Evolutionary conservation across 2,329 filamentous ascomycete genomes (phyloP).

Genomic region (Alternaria gansuensis): DNA sequence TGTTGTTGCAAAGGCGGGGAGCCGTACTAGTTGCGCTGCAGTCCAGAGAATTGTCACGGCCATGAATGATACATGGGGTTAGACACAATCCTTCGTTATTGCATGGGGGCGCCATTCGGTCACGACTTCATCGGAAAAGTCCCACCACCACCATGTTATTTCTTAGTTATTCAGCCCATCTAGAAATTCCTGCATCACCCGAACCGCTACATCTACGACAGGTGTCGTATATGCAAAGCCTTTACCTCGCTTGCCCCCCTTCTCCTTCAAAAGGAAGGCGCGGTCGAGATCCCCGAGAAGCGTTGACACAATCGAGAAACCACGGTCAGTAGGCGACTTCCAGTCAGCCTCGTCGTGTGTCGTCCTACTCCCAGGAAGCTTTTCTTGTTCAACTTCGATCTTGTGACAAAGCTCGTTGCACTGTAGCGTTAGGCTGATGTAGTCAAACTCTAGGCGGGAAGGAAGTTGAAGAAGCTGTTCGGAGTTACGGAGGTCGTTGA

Average conservation of each 20-base stretch:
- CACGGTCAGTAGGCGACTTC: background rate
- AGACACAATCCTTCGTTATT: background rate
- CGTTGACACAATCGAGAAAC: constrained; percentile 2
- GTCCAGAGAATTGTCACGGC: background rate
- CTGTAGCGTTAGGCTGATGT: constrained; percentile 1
- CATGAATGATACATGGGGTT: background rate
- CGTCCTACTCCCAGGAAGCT: background rate
- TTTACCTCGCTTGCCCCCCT: background rate
- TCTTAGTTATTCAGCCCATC: background rate
- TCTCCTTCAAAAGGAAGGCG: background rate
- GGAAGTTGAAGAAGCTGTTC: background rate
- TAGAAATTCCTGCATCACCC: background rate
- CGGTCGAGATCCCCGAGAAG: background rate
- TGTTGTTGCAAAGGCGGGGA: constrained; percentile 14
- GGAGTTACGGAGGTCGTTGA: background rate
- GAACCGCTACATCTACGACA: background rate
- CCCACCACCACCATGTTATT: background rate
- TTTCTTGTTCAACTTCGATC: background rate
- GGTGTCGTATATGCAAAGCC: background rate
- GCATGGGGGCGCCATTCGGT: background rate
- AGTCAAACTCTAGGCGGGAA: background rate
- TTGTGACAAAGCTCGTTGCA: constrained; percentile 7
- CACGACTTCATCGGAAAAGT: background rate
- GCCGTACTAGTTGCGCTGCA: background rate
- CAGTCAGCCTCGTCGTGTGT: background rate